Evolutionary conservation across 345 rosid genomes (phyloP), one percentile per base, ranked within the genome.

Genomic region (Salix purpurea): DNA sequence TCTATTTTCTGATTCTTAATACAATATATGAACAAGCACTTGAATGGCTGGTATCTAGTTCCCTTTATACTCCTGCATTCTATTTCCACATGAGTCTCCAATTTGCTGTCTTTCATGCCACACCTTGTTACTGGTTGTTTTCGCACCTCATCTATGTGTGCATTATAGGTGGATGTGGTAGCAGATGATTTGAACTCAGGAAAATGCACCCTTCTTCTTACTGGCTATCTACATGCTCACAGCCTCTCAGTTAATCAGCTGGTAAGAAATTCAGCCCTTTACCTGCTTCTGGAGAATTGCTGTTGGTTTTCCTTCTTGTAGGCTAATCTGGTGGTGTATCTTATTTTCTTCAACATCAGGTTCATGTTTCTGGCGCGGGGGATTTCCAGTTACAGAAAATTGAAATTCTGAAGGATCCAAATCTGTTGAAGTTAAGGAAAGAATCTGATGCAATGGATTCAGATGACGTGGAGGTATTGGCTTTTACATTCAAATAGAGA

Each of bases 341-440:
- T 76, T 62, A 37, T 65, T 37, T 76, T 81, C 34, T 54, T 67
- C 34, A 61, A 12, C 16, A 34, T 65, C 84, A 95, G 99, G 93
- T 95, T 75, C 98, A 95, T 67, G 86, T 95, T 72, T 86, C 98
- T 79, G 96, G 97, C 72, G 89, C 86, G 23, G 99, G 98, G 54
- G 97, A 95, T 84, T 95, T 91, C 76, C 99, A 91, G 78, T 81
- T 93, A 82, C 75, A 85, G 71, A 93, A 90, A 85, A 84, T 95
- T 84, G 97, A 95, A 80, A 76, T 90, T 76, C 72, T 95, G 65
- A 93, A 88, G 78, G 99, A 95, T 81, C 97, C 92, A 44, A 80
- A 76, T 82, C 97, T 96, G 75, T 50, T 91, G 77, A 88, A 84
- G 76, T 83, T 85, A 40, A 90, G 91, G 80, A 95, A 90, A 84